Base-by-base conservation (phyloP, 192 early-diverging fungal species). In the Podila clonocystis region DNA sequence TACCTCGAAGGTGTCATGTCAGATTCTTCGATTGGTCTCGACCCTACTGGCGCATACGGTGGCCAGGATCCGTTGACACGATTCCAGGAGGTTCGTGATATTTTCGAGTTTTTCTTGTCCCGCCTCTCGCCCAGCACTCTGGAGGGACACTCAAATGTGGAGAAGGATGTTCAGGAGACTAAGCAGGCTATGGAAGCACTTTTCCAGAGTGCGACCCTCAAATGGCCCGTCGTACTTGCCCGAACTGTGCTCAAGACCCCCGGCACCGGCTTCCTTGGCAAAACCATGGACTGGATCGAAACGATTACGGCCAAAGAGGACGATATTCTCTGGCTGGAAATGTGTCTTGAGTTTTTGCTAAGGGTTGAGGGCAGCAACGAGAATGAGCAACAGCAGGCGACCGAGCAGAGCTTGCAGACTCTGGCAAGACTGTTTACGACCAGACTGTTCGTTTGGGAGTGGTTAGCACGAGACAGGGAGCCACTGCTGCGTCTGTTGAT, bases 81-180 rank as follows among this genome's bases (percentile, higher is more conserved):
- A 19, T 80, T 80, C 50, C 77, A 80, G 9, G 70, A 80, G 12
- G 77, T 69, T 8, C 70, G 77, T 5, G 77, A 73, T 41, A 80
- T 80, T 41, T 80, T 80, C 59, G 77, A 80, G 67, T 80, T 58
- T 50, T 80, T 80, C 34, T 65, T 80, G 57, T 65, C 68, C 20
- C 77, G 77, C 4, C 52, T 73, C 29, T n/a, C 63, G 62, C 17
- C 65, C 65, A 50, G 19, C 33, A 11, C 30, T 9, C 4, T 31
- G 0, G n/a, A 28, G 30, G 11, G n/a, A 19, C 6, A 5, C 41
- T 50, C 30, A 7, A 62, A 26, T 17, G 31, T 26, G 15, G 70
- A 62, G 15, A 31, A n/a, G 3, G 26, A 31, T 1, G 62, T 69
- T n/a, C 38, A 50, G 24, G 70, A 73, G 67, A 80, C 71, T 17